Percentiles rank a stretch among this genome's conserved stretches.
phyloP scores from a whole-genome alignment of 2,329 filamentous ascomycete genomes.

The Blastomyces gilchristii region DNA sequence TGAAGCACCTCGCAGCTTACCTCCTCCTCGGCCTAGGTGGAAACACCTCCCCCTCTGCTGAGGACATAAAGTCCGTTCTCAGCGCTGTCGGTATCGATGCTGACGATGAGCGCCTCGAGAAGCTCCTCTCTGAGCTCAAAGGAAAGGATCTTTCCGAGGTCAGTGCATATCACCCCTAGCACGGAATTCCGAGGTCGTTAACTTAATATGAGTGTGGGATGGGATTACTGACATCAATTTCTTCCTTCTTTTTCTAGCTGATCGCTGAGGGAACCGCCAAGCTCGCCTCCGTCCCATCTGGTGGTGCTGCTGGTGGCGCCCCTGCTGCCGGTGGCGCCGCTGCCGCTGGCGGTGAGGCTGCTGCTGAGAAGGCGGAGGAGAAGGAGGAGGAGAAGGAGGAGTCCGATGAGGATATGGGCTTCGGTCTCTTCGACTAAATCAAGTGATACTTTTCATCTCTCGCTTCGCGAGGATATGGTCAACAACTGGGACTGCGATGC shows the following conservation, averaged over 20 bases:
- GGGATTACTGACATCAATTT: constrained; percentile 19
- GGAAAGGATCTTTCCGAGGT: constrained; percentile 75
- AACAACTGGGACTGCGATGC: constrained; percentile 16
- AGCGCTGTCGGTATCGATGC: constrained; percentile 91
- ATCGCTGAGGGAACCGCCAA: constrained; percentile 83
- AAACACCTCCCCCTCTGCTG: constrained; percentile 77
- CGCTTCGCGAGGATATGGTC: constrained; percentile 18
- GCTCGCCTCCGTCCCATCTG: constrained; percentile 94
- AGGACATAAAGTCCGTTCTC: constrained; percentile 81
- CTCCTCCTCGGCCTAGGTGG: constrained; percentile 91
- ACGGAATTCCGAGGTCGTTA: not conserved
- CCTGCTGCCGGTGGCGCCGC: constrained; percentile 49
- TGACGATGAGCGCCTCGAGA: constrained; percentile 73
- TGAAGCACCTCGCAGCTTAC: constrained; percentile 99
- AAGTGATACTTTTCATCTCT: not conserved
- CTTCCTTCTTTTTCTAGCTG: constrained; percentile 49
- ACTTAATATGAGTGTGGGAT: constrained; percentile 3
- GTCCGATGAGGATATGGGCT: constrained; percentile 65
- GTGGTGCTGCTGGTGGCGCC: constrained; percentile 63
- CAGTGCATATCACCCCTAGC: constrained; percentile 31
- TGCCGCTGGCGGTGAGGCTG: constrained; percentile 57
- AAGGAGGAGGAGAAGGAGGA: constrained; percentile 73
- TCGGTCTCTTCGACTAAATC: constrained; percentile 56
- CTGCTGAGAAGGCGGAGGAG: constrained; percentile 54
- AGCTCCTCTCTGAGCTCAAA: constrained; percentile 69